phyloP scores from a whole-genome alignment of 2,329 filamentous ascomycete species.

The Cladophialophora immunda region DNA sequence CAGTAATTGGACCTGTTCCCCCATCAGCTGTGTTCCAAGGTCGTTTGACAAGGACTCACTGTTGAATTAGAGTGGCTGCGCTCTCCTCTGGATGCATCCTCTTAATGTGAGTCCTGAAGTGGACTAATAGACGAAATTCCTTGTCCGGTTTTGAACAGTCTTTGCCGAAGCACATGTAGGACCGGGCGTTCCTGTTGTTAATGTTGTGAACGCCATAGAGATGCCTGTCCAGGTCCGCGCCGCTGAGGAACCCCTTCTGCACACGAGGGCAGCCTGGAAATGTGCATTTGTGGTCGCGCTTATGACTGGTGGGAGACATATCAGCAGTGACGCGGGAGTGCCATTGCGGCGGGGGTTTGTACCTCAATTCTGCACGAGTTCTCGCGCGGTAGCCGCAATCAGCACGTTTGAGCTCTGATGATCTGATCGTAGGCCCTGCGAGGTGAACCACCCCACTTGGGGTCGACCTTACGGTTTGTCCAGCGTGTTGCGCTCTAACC shows the following conservation, averaged over 20 bases:
- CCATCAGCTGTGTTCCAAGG: slow-evolving; percentile 8
- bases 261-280: slow-evolving; percentile 63
- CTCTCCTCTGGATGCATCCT: slow-evolving; percentile 69
- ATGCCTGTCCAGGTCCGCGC: slow-evolving; percentile 84
- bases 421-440: background rate
- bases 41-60: slow-evolving; percentile 49
- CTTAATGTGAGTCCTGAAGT: slow-evolving; percentile 81
- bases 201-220: slow-evolving; percentile 73
- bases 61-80: slow-evolving; percentile 54
- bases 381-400: slow-evolving; percentile 39
- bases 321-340: background rate
- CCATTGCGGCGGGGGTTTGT: slow-evolving; percentile 11
- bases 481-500: background rate
- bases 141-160: slow-evolving; percentile 70
- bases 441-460: background rate
- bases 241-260: slow-evolving; percentile 76
- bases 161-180: slow-evolving; percentile 67
- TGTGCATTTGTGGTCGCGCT: slow-evolving; percentile 71
- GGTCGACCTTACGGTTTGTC: too few relatives aligned
- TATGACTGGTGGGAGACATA: slow-evolving; percentile 65
- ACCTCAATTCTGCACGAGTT: slow-evolving; percentile 53
- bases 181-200: slow-evolving; percentile 51
- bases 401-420: slow-evolving; percentile 14
- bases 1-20: slow-evolving; percentile 47
- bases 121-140: slow-evolving; percentile 81